A percentile compares a stretch with the other conserved stretches of the same genome.
Conservation (phyloP, 495 filamentous ascomycete species). For the Emericellopsis terricola region DNA sequence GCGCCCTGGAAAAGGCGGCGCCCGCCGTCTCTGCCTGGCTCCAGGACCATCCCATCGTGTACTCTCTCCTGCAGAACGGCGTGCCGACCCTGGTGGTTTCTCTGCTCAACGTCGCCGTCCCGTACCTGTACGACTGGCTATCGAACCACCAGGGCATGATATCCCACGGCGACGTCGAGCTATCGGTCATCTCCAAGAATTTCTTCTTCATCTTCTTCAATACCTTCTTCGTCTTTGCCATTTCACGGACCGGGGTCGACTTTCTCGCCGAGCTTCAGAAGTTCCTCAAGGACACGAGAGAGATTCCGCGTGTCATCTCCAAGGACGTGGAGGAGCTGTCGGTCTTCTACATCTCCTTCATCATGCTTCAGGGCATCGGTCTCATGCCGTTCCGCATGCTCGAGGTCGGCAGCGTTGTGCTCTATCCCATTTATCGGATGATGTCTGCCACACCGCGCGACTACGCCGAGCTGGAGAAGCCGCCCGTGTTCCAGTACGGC, state of each 20-base stretch:
- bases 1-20: constrained; percentile 54
- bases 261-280: constrained; percentile 56
- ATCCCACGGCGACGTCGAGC: constrained; percentile 84
- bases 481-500: constrained; percentile 84
- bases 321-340: constrained; percentile 51
- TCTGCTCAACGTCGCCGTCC: constrained; percentile 72
- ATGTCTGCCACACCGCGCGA: constrained; percentile 82
- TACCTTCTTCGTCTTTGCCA: constrained; percentile 86
- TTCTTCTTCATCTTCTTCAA: constrained; percentile 99
- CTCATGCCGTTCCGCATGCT: constrained; percentile 86
- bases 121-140: constrained; percentile 88
- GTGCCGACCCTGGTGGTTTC: constrained; percentile 72
- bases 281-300: constrained; percentile 57
- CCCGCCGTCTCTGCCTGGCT: constrained; percentile 54
- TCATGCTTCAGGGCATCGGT: constrained; percentile 82
- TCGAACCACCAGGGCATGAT: constrained; percentile 85
- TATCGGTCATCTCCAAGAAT: constrained; percentile 92
- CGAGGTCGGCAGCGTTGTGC: constrained; percentile 66
- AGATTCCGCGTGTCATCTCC: constrained; percentile 60
- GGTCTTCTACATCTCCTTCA: constrained; percentile 84
- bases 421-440: constrained; percentile 68
- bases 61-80: constrained; percentile 69
- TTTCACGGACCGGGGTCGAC: constrained; percentile 63
- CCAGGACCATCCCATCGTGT: constrained; percentile 41
- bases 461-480: constrained; percentile 65